A percentile compares a stretch with the other conserved stretches of the same genome.
Evolutionary conservation across 768 basidiomycete species (phyloP).

Genomic region (Suillus variegatus): DNA sequence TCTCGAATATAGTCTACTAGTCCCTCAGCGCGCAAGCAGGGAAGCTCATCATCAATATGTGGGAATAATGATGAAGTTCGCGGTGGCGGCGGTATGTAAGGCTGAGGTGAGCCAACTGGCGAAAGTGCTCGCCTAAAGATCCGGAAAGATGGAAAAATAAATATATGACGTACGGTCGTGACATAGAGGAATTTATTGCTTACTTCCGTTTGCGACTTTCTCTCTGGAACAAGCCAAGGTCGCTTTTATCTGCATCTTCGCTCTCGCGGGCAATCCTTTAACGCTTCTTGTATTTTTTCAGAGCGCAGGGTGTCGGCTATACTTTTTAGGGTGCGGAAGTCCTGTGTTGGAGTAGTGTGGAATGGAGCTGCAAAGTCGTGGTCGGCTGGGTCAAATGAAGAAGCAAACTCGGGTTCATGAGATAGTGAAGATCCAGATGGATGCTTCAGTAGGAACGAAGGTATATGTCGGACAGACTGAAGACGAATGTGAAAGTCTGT

Average conservation of each 20-base stretch:
- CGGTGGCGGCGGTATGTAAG: conserved; percentile 48
- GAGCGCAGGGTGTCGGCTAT: conserved; percentile 50
- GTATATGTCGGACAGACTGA: conserved; percentile 46
- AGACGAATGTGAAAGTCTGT: conserved; percentile 47
- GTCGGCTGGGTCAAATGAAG: conserved; percentile 30
- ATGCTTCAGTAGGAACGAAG: conserved; percentile 44
- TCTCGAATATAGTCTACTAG: conserved; percentile 57
- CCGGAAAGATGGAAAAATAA: neutral
- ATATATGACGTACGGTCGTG: neutral
- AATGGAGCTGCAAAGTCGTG: conserved; percentile 32
- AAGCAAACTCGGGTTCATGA: conserved; percentile 26
- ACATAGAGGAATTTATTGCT: conserved; percentile 22
- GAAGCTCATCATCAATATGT: conserved; percentile 33
- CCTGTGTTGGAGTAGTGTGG: conserved; percentile 30
- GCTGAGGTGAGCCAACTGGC: conserved; percentile 59
- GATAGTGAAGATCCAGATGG: conserved; percentile 28
- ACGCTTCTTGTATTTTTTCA: conserved; percentile 57
- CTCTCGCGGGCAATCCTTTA: conserved; percentile 57
- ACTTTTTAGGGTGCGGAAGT: conserved; percentile 49
- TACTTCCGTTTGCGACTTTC: conserved; percentile 61
- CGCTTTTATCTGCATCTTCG: conserved; percentile 50
- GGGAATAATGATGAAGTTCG: conserved; percentile 44
- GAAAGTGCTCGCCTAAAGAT: conserved; percentile 47
- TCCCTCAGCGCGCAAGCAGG: conserved; percentile 43
- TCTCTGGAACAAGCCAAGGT: conserved; percentile 47